phyloP scores from a whole-genome alignment of 140 eudicot genomes.

The Bidens hawaiensis region DNA sequence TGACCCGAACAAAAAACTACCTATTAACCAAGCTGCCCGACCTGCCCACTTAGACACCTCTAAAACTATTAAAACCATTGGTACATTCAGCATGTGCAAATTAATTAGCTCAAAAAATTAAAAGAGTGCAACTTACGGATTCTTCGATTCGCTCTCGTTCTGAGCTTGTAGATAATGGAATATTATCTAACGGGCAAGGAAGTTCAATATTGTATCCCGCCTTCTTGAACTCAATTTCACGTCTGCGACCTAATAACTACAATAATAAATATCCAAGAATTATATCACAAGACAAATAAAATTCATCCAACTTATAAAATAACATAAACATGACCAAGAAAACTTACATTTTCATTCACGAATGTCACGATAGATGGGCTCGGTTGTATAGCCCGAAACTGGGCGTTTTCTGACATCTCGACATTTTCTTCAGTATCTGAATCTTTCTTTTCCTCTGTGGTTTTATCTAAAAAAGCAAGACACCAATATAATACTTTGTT shows the following conservation, averaged over 20 bases:
- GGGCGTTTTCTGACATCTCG: conserved; percentile 79
- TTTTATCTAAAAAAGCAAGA: conserved; percentile 30
- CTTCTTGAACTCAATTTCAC: conserved; percentile 71
- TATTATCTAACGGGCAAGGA: conserved; percentile 77
- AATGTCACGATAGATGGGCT: conserved; percentile 70
- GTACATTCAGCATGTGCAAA: conserved; percentile 11
- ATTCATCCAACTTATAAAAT: conserved; percentile 1
- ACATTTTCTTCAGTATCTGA: conserved; percentile 30
- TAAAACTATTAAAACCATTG: not conserved
- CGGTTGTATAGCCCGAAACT: conserved; percentile 90
- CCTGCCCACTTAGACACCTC: not conserved
- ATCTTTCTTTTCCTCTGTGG: conserved; percentile 43
- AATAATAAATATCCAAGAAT: conserved; percentile 20
- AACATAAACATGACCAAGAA: not conserved
- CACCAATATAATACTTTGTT: not conserved
- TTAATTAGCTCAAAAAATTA: not conserved
- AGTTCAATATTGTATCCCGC: conserved; percentile 85
- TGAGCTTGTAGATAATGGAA: conserved; percentile 63
- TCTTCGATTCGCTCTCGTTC: conserved; percentile 86
- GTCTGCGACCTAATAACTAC: conserved; percentile 89
- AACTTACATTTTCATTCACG: conserved; percentile 83
- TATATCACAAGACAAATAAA: not conserved
- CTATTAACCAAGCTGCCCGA: not conserved
- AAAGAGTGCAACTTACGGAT: conserved; percentile 47
- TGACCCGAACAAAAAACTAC: not conserved